Conservation (phyloP, 805 yeast genomes). For the Saturnispora bothae region DNA sequence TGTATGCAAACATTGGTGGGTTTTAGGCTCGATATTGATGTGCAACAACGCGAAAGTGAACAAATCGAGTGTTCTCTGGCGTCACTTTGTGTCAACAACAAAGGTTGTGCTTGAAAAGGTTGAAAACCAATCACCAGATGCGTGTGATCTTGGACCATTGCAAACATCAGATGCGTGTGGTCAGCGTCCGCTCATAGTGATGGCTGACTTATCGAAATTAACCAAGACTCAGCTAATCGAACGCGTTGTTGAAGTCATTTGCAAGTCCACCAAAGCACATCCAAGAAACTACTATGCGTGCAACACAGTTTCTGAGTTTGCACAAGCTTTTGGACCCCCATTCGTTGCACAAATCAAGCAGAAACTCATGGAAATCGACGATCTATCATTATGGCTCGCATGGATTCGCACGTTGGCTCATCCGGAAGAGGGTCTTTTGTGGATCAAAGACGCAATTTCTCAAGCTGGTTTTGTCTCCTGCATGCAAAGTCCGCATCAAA, state of each 20-base stretch:
- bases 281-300: constrained; percentile 41
- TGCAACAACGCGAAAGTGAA: constrained; percentile 22
- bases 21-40: constrained; percentile 12
- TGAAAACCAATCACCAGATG: too few relatives aligned
- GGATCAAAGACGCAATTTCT: background rate
- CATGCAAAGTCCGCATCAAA: background rate
- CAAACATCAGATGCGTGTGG: too few relatives aligned
- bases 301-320: constrained; percentile 24
- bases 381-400: constrained; percentile 10
- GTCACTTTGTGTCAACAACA: constrained; percentile 13
- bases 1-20: constrained; percentile 4
- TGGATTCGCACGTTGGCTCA: background rate
- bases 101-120: too few relatives aligned
- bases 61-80: constrained; percentile 28
- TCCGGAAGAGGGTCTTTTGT: background rate
- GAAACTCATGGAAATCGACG: constrained; percentile 3
- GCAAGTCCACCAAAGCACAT: constrained; percentile 29
- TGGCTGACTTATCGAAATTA: background rate
- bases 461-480: background rate
- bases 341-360: background rate
- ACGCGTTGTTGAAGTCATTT: background rate
- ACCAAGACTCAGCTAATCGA: background rate
- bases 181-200: too few relatives aligned
- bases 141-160: too few relatives aligned
- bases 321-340: constrained; percentile 1